Percentiles rank a stretch among this genome's conserved stretches.
Conservation (phyloP, 2,329 filamentous ascomycete species). For the Dendrostoma leiphaemia region DNA sequence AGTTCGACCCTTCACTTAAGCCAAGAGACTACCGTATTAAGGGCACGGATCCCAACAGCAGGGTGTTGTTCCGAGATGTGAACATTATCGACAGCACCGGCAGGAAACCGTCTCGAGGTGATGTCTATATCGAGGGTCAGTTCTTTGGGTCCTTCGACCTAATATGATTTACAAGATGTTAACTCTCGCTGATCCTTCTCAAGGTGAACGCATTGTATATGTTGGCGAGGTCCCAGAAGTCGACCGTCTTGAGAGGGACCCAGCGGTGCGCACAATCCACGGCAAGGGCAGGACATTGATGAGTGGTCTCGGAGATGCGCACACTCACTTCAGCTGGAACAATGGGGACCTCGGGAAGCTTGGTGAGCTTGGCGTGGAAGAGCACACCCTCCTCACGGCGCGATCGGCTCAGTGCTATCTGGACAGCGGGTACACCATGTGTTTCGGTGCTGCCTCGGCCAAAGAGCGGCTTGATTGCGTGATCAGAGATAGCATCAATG, state of each 20-base stretch:
- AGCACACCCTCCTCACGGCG: conserved; percentile 45
- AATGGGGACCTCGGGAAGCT: conserved; percentile 38
- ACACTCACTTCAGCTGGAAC: conserved; percentile 50
- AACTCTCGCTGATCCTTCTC: too few species aligned
- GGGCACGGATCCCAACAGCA: conserved; percentile 16
- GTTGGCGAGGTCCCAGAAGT: conserved; percentile 26
- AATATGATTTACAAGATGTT: too few species aligned
- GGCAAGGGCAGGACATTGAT: conserved; percentile 44
- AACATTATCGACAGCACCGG: conserved; percentile 32
- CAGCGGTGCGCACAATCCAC: conserved; percentile 33
- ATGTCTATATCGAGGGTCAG: conserved; percentile 29
- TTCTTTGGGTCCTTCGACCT: neutral
- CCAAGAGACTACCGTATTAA: conserved; percentile 13
- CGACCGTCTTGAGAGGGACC: conserved; percentile 22
- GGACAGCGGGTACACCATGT: conserved; percentile 51
- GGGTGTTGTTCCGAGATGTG: conserved; percentile 29
- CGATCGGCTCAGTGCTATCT: conserved; percentile 41
- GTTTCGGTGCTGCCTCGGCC: conserved; percentile 45
- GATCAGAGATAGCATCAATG: conserved; percentile 47
- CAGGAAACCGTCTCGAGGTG: conserved; percentile 26
- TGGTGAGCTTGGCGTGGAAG: conserved; percentile 41
- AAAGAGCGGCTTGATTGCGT: conserved; percentile 45
- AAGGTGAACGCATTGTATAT: conserved; percentile 22
- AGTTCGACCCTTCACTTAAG: conserved; percentile 8
- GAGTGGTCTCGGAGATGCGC: conserved; percentile 47